Evolutionary conservation across 768 basidiomycete species (phyloP).

Genomic region (Podaxis sp.): DNA sequence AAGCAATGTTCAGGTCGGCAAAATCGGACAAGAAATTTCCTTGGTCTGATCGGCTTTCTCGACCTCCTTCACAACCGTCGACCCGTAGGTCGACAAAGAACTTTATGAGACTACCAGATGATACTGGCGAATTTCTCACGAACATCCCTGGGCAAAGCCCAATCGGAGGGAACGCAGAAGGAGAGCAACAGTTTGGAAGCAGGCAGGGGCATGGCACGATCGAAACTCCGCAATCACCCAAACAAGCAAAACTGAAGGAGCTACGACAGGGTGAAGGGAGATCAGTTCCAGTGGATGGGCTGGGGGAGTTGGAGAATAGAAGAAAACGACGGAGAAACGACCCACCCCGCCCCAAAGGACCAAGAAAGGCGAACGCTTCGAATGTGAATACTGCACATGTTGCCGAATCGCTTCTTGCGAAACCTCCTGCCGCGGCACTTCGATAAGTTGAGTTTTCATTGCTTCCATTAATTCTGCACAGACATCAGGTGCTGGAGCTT

Average conservation of each 20-base stretch:
- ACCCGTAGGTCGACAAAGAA: conserved; percentile 2
- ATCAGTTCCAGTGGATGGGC: not conserved
- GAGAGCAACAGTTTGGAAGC: not conserved
- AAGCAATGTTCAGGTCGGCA: conserved; percentile 3
- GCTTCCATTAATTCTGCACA: not conserved
- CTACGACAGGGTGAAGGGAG: not conserved
- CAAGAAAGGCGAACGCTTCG: conserved; percentile 7
- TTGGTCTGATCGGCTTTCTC: not conserved
- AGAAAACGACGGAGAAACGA: not conserved
- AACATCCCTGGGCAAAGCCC: not conserved
- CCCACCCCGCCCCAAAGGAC: conserved; percentile 8
- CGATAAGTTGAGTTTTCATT: not conserved
- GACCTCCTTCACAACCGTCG: not conserved
- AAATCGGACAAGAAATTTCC: conserved; percentile 1
- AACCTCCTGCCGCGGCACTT: not conserved
- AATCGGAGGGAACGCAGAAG: not conserved
- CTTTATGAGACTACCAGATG: conserved; percentile 3
- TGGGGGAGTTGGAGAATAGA: not conserved
- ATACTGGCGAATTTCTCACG: not conserved
- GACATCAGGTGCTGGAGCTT: not conserved
- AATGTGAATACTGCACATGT: not conserved
- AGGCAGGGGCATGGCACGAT: no score
- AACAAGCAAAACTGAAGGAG: not conserved
- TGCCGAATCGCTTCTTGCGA: not conserved
- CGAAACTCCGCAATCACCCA: not conserved